Base-by-base conservation (phyloP, 768 basidiomycete species). In the Suillus ampliporus region DNA sequence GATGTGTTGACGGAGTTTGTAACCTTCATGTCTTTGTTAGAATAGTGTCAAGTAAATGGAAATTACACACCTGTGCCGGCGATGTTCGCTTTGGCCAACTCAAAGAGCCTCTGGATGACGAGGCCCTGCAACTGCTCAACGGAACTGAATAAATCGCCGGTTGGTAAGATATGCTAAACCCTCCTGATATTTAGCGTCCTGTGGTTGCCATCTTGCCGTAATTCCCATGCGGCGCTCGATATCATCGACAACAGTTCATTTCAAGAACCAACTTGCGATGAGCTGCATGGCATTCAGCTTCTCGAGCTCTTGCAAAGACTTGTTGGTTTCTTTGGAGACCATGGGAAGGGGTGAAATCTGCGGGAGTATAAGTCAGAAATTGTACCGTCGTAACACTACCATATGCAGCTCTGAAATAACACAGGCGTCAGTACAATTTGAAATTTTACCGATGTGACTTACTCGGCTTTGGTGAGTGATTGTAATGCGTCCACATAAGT, bases 81-180 rank as follows among this genome's bases (percentile, higher is more conserved):
- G 10, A 80, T 63, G 63, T 80, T 79, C 35, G 79, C 60, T 61
- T 76, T 76, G 31, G 76, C 74, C 9, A 81, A 69, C 64, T 81
- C 78, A 65, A 81, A 79, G 2, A 81, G 65, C 2, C 72, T 69
- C 61, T 75, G 75, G 0, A 79, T 63, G 4, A 76, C 72, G 9
- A 81, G 74, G n/a, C 66, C 48, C 52, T 80, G 73, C 0, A 82
- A 64, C 13, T 70, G 64, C 17, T 78, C 69, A 2, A 82, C 65
- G 0, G 76, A 74, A 9, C 40, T n/a, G 60, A 13, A 67, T 70
- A 51, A 79, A 80, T 14, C 65, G 61, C 26, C 40, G 4, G 17
- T 56, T 40, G 17, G 43, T 40, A 6, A 34, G 26, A 46, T 61
- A 61, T 19, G 65, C 52, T 3, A 62, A 2, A 2, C 61, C 59